Evolutionary conservation across 495 filamentous ascomycete genomes (phyloP), one percentile per base, ranked within the genome.

Genomic region (Hypoxylon lienhwacheense): DNA sequence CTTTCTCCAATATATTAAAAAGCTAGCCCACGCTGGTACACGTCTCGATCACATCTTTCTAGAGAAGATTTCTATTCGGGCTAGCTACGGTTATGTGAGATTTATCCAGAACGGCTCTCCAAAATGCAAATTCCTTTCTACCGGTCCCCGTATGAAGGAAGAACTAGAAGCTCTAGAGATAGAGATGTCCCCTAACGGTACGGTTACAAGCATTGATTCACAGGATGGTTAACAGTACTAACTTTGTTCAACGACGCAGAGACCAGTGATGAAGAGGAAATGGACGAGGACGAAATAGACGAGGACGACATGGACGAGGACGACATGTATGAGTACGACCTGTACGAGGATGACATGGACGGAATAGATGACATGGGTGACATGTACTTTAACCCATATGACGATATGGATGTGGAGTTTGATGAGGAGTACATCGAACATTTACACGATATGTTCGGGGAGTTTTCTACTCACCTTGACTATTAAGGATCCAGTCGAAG

Each of bases 111-210:
- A 21, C 11, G 2, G 3, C 25, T 15, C 7, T 3, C 16, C 15
- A 2, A 1, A 2, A 5, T 11, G 14, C 14, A 22, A 6, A 12
- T 59, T 59, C 43, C 48, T 20, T 17, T 59, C 47, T 15, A 8
- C 14, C 10, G 48, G 55, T 1, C 29, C 35, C 2, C 15, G 48
- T 25, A 33, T 46, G 48, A 48, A 15, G 24, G 40, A 33, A 16
- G 49, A 24, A 16, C 11, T 52, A 7, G 39, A 39, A 8, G 20
- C 5, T 5, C 12, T 52, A 10, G 1, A 14, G 2, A 3, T 22
- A 17, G 21, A 7, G 17, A 12, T 16, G 22, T 40, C 11, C 2
- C 10, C 21, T 5, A n/a, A n/a, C n/a, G 14, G 32, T 35, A 35
- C 2, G 15, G 6, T 15, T 7, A 17, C n/a, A 35, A n/a, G 8